Base-by-base conservation (phyloP, 768 basidiomycete species). In the Coprinellus aureogranulatus region DNA sequence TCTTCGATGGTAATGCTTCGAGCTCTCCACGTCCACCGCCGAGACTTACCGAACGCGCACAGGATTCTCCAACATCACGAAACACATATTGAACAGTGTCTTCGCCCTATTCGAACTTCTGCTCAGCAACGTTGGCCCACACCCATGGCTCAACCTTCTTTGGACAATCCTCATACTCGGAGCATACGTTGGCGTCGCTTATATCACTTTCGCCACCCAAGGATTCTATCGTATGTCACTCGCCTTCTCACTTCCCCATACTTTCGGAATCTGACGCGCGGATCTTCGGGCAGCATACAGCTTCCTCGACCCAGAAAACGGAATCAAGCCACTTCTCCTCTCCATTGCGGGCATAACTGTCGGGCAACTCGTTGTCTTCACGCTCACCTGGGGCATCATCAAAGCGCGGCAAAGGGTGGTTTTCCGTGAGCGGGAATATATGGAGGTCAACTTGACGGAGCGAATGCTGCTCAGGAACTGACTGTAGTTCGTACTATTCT, bases 161-260 rank as follows among this genome's bases (percentile, higher is more conserved):
- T 64, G 77, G 40, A 70, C 77, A 25, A 42, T 88, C 14, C 14
- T 86, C 16, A 61, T 84, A 20, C 79, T 89, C 11, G 81, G 62
- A 0, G 62, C 69, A 2, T 90, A 90, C 62, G 70, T 89, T 18
- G 86, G 78, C 22, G 69, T 89, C n/a, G 88, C 87, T 10, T 90
- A 90, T 61, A 77, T 90, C 52, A 88, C 87, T 0, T 62, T 77
- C 47, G 81, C 72, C 0, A 79, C 81, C 0, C 85, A 87, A 64
- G 81, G 82, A 0, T 79, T 87, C 63, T 90, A 89, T 64, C 67
- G 88, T 89, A 60, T 52, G 84, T n/a, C n/a, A n/a, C n/a, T 76
- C 40, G 25, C 6, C 14, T 28, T 18, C 27, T 37, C 27, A 25
- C 22, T 25, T 11, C 25, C 11, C 27, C 30, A 31, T 10, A 44